Base-by-base conservation (phyloP, 1,284 basidiomycete species). In the Tremellales sp. region DNA sequence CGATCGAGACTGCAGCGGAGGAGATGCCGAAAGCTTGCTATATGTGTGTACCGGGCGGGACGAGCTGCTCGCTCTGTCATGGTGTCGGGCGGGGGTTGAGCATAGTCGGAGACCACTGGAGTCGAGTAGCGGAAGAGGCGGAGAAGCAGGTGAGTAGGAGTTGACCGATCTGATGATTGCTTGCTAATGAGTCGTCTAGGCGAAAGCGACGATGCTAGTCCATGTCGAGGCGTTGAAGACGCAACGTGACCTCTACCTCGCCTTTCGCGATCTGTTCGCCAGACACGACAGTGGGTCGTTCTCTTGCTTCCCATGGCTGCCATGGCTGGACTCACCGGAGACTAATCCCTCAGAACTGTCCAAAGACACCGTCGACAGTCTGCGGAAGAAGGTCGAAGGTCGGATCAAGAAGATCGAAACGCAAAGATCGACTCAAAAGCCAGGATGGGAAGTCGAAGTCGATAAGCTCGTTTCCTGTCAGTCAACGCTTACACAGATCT, bases 161-260 rank as follows among this genome's bases (percentile, higher is more conserved):
- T 21, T n/a, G 15, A 21, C 22, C 6, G 25, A 36, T 39, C 46
- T 49, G 39, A 52, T n/a, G n/a, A n/a, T n/a, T n/a, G n/a, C n/a
- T n/a, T n/a, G n/a, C n/a, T n/a, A n/a, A n/a, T n/a, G n/a, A n/a
- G 31, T 6, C 5, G 17, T 8, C 6, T 11, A 59, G 60, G 56
- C 61, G 19, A 42, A 31, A 1, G 41, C 55, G n/a, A 50, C 54
- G 4, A 22, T 65, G 12, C 48, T 52, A n/a, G 54, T 48, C 21
- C 61, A 62, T 19, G 63, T 73, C 35, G 66, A 67, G 49, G 50
- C 57, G 10, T 48, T 70, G 36, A 75, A 90, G 83, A 76, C 76
- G 43, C 89, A 96, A 69, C 82, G 91, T 36, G 92, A 97, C 65
- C 77, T 96, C 3, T 93, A 91, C 68, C 77, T 88, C 37, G 84